Conservation (phyloP, 176 grass and related monocot genomes). For the Lolium perenne region DNA sequence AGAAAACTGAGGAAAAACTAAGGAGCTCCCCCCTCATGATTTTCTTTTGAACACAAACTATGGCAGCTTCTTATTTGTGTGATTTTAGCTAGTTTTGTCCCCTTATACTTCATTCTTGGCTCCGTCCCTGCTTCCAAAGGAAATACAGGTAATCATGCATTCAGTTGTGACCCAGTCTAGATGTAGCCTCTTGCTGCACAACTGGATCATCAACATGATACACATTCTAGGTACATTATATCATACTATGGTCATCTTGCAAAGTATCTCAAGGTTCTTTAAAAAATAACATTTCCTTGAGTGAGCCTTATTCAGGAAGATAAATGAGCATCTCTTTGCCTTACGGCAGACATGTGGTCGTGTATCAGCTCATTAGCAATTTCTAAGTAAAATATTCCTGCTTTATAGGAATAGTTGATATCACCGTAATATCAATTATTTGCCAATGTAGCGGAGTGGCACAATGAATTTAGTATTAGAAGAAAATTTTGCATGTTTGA, state of each 20-base stretch:
- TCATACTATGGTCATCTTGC: constrained; percentile 66
- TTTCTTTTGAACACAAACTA: no score
- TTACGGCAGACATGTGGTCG: constrained; percentile 74
- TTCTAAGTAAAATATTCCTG: constrained; percentile 55
- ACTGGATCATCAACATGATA: constrained; percentile 49
- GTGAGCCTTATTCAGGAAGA: constrained; percentile 71
- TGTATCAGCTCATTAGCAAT: constrained; percentile 65
- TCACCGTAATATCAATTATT: constrained; percentile 42
- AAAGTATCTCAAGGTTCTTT: constrained; percentile 58
- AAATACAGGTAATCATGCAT: constrained; percentile 7
- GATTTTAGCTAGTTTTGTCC: no score
- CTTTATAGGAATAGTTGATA: constrained; percentile 41
- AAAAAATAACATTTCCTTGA: constrained; percentile 45
- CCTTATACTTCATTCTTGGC: no score
- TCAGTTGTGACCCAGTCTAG: constrained; percentile 20
- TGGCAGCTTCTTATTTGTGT: no score
- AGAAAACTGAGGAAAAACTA: no score
- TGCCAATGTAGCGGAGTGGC: constrained; percentile 52
- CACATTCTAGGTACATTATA: constrained; percentile 65
- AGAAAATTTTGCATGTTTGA: constrained; percentile 57
- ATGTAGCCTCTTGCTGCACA: constrained; percentile 36
- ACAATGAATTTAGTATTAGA: constrained; percentile 47
- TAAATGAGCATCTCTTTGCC: constrained; percentile 82
- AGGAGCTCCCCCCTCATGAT: no score
- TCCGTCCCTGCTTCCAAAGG: constrained; percentile 21